Base-by-base conservation (phyloP, 495 filamentous ascomycete genomes). In the Neurospora sp. region DNA sequence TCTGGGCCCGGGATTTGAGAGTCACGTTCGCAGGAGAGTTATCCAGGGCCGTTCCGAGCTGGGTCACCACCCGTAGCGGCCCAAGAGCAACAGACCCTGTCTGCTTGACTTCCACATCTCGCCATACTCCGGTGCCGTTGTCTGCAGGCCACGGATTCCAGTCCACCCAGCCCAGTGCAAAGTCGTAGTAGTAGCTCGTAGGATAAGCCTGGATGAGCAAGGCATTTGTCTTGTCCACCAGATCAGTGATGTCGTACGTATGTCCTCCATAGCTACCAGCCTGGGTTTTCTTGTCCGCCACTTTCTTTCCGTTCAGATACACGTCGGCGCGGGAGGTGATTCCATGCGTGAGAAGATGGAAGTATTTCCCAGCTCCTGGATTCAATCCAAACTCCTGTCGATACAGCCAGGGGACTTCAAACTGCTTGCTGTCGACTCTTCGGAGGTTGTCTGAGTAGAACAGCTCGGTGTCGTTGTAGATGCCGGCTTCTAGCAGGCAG, bases 131-230 rank as follows among this genome's bases (percentile, higher is more conserved):
- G 0, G 86, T 89, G 31, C 82, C 82, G 70, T 86, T 89, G 75
- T 90, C 87, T 0, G 83, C 80, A 0, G 90, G 89, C 72, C 86
- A 88, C 0, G 89, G 89, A 59, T 91, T 91, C 90, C 90, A 92
- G 72, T 92, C 90, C 1, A 88, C 86, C 72, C 89, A 92, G 0
- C 89, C 88, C 23, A 88, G 76, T 0, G 85, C 88, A 69, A 91
- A 84, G 72, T 92, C 88, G 37, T 85, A 82, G 38, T 86, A 82
- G 76, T 90, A 90, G 73, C 88, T 81, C 0, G 89, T 90, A 1
- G 89, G 89, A 71, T 90, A 82, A 0, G 84, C 87, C 35, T 83
- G 78, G 16, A 90, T 83, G 6, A 86, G 80, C 16, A 92, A 59
- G 0, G 84, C 86, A 76, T 91, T 91, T 0, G 70, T 31, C 7